These are phyloP conservation scores for Mycena floridula DNA, from an alignment of 768 basidiomycete genomes.

Conservation along the genomic window DNA sequence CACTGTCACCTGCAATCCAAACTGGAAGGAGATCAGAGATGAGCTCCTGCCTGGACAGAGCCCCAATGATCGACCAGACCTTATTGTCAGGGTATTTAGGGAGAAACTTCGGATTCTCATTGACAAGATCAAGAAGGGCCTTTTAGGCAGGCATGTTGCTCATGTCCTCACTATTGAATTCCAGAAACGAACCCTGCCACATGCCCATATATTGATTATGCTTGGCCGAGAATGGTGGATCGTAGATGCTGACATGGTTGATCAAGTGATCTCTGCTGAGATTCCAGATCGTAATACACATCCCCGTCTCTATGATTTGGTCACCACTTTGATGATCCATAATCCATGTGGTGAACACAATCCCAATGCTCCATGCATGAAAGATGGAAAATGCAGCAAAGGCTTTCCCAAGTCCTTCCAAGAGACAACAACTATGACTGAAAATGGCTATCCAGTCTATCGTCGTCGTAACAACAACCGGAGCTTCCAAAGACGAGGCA, in stretches of 20 bases:
- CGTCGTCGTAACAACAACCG: neutral
- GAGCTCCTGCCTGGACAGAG: slow-evolving; percentile 34
- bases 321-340: neutral
- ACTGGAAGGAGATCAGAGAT: slow-evolving; percentile 31
- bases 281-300: slow-evolving; percentile 33
- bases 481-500: neutral
- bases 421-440: slow-evolving; percentile 24
- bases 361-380: neutral
- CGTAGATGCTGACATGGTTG: slow-evolving; percentile 26
- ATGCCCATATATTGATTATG: slow-evolving; percentile 46
- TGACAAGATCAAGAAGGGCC: slow-evolving; percentile 27
- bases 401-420: slow-evolving; percentile 22
- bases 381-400: neutral
- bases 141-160: slow-evolving; percentile 36
- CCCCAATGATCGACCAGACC: slow-evolving; percentile 37
- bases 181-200: slow-evolving; percentile 51
- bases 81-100: slow-evolving; percentile 40
- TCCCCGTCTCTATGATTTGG: slow-evolving; percentile 16
- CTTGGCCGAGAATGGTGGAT: slow-evolving; percentile 28
- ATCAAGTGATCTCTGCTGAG: slow-evolving; percentile 32
- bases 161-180: slow-evolving; percentile 50
- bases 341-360: neutral
- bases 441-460: slow-evolving; percentile 36
- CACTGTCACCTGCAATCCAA: slow-evolving; percentile 17
- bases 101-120: slow-evolving; percentile 31